These are phyloP conservation scores for Xanthoconium stramineum DNA, from an alignment of 768 basidiomycete genomes.

Conservation along the genomic window DNA sequence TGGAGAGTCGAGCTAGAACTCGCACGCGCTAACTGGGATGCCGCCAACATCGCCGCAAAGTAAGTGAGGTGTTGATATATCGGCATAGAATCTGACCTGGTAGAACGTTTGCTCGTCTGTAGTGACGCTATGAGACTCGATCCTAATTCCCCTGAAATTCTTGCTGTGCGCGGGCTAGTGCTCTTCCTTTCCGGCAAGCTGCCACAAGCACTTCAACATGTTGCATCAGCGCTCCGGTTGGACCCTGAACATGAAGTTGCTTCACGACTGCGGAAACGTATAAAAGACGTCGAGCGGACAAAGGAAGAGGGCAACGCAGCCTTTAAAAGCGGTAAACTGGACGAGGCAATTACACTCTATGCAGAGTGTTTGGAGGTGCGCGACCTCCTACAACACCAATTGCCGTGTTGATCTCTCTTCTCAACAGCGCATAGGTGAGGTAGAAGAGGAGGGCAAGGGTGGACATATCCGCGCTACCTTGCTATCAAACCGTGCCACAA, in stretches of 20 bases:
- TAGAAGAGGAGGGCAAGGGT: slow-evolving; percentile 70
- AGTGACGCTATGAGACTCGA: slow-evolving; percentile 76
- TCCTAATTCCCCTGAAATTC: slow-evolving; percentile 73
- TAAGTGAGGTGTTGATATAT: slow-evolving; percentile 35
- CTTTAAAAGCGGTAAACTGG: slow-evolving; percentile 60
- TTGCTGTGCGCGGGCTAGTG: slow-evolving; percentile 74
- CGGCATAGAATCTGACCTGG: slow-evolving; percentile 1
- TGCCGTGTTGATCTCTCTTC: not conserved
- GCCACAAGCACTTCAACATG: slow-evolving; percentile 69
- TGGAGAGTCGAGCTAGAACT: slow-evolving; percentile 81
- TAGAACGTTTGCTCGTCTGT: not conserved
- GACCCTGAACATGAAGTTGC: slow-evolving; percentile 78
- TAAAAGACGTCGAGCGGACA: slow-evolving; percentile 77
- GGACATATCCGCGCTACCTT: slow-evolving; percentile 79
- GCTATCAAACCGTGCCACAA: slow-evolving; percentile 81
- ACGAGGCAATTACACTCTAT: slow-evolving; percentile 69
- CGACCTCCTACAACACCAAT: not conserved
- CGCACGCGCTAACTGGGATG: slow-evolving; percentile 66
- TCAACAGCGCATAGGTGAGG: slow-evolving; percentile 60
- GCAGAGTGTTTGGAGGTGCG: slow-evolving; percentile 66
- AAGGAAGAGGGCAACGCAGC: slow-evolving; percentile 83
- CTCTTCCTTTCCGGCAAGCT: slow-evolving; percentile 72
- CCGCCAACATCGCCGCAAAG: slow-evolving; percentile 74
- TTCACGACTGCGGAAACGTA: slow-evolving; percentile 65
- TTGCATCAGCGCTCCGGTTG: slow-evolving; percentile 63